These are phyloP conservation scores for Scenedesmus sp. DNA, from an alignment of 163 green algal genomes.

Conservation along the genomic window DNA sequence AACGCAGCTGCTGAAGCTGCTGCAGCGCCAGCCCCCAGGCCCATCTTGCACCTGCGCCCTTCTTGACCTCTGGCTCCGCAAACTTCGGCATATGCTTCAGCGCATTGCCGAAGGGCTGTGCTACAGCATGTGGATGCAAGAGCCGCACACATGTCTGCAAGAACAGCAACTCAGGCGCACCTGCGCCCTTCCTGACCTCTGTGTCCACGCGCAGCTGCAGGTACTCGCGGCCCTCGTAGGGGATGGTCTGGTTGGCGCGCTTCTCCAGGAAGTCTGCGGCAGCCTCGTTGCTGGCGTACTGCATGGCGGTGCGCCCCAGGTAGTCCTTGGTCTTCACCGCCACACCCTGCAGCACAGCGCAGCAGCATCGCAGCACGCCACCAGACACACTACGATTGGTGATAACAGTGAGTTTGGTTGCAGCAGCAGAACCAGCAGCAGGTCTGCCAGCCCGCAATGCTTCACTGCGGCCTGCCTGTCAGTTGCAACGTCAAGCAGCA, in stretches of 20 bases:
- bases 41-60: background rate
- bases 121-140: too few relatives aligned
- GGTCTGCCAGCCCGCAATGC: too few relatives aligned
- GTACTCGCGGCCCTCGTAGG: constrained; percentile 9
- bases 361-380: background rate
- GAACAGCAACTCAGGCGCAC: background rate
- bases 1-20: background rate
- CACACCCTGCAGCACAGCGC: constrained; percentile 6
- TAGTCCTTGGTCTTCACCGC: constrained; percentile 48
- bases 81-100: too few relatives aligned
- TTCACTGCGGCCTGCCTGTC: too few relatives aligned
- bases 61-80: constrained; percentile 11
- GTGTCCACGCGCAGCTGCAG: constrained; percentile 18
- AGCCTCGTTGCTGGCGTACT: constrained; percentile 24
- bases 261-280: constrained; percentile 22
- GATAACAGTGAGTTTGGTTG: too few relatives aligned
- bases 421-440: too few relatives aligned
- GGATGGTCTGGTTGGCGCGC: constrained; percentile 28
- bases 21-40: background rate
- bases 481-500: too few relatives aligned
- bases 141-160: too few relatives aligned
- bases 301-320: constrained; percentile 37
- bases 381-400: background rate
- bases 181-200: constrained; percentile 21
- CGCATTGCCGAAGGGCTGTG: too few relatives aligned